phyloP scores from a whole-genome alignment of 805 yeast species.

The Isabelozyma heimii region DNA sequence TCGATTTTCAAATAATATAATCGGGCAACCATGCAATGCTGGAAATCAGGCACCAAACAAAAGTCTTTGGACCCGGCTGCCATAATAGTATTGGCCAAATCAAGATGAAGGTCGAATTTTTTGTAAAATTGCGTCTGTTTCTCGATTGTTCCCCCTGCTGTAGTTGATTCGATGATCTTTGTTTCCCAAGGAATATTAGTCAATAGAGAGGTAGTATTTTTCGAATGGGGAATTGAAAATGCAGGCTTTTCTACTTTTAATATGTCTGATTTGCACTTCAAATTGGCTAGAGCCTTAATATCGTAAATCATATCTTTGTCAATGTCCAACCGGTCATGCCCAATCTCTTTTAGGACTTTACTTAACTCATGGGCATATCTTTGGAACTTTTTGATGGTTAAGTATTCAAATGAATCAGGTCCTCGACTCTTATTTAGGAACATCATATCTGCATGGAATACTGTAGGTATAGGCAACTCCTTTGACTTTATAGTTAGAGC shows the following conservation, averaged over 20 bases:
- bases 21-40: conserved; percentile 31
- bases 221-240: conserved; percentile 7
- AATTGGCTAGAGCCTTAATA: conserved; percentile 29
- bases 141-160: conserved; percentile 8
- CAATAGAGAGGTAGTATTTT: conserved; percentile 1
- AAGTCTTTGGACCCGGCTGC: conserved; percentile 19
- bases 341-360: conserved; percentile 19
- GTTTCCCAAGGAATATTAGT: conserved; percentile 18
- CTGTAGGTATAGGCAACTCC: conserved; percentile 31
- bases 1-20: conserved; percentile 28
- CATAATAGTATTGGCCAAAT: conserved; percentile 21
- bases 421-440: conserved; percentile 27
- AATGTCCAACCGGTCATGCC: conserved; percentile 20
- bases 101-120: conserved; percentile 20
- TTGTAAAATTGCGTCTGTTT: conserved; percentile 15
- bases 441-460: conserved; percentile 31
- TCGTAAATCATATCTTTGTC: conserved; percentile 25
- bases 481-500: conserved; percentile 30
- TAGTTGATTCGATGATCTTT: conserved; percentile 6
- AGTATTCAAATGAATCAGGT: conserved; percentile 27
- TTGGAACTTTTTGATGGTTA: conserved; percentile 32
- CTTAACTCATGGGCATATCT: conserved; percentile 26
- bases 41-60: conserved; percentile 38
- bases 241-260: conserved; percentile 18
- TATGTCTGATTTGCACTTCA: conserved; percentile 24